These are phyloP conservation scores for Spirogloea muscicola DNA, from an alignment of 139 green algal genomes.

Conservation along the genomic window DNA sequence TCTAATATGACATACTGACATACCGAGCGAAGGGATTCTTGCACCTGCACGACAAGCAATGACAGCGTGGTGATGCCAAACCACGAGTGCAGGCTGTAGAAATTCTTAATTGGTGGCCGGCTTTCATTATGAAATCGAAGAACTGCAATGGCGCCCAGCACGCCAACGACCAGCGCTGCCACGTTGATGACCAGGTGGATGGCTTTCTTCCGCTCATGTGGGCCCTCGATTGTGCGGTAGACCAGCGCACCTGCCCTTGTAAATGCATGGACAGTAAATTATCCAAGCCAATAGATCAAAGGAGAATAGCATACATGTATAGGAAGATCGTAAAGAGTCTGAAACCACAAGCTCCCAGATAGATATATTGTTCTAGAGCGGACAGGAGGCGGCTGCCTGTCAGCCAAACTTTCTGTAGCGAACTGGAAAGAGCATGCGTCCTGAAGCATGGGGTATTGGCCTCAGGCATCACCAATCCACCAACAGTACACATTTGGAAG, in stretches of 20 bases:
- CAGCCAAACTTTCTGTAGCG: no score
- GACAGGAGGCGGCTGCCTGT: no score
- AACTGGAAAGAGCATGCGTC: no score
- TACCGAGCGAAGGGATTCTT: no score
- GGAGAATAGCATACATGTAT: background rate
- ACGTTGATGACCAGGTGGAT: slow-evolving; percentile 25
- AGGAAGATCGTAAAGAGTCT: no score
- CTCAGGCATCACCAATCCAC: no score
- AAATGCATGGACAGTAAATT: slow-evolving; percentile 25
- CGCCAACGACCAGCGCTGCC: slow-evolving; percentile 14
- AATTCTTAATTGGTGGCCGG: slow-evolving; percentile 19
- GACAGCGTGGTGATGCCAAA: slow-evolving; percentile 37
- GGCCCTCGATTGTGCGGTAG: slow-evolving; percentile 20
- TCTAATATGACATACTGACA: no score
- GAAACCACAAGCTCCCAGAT: no score
- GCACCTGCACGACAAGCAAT: slow-evolving; percentile 37
- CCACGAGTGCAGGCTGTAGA: slow-evolving; percentile 50
- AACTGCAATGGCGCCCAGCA: slow-evolving; percentile 26
- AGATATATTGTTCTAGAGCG: no score
- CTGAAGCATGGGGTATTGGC: background rate
- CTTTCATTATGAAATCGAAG: slow-evolving; percentile 30
- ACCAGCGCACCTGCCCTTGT: slow-evolving; percentile 38
- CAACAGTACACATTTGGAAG: no score
- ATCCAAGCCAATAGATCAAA: background rate
- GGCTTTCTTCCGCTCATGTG: slow-evolving; percentile 13